phyloP scores from a whole-genome alignment of 2,329 filamentous ascomycete species.

The Macroventuria anomochaeta region DNA sequence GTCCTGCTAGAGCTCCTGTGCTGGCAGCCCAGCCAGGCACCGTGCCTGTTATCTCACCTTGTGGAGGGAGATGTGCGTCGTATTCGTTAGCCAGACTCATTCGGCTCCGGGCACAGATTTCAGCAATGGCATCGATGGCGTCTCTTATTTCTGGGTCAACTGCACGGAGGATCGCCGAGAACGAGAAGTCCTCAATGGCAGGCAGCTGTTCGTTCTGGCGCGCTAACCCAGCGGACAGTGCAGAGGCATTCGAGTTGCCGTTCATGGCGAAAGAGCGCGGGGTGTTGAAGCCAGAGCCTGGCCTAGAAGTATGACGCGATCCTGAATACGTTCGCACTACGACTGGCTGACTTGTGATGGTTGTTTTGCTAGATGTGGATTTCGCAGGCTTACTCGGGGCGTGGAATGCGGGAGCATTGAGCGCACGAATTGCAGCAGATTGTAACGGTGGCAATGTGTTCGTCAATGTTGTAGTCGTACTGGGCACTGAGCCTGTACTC shows the following conservation, averaged over 20 bases:
- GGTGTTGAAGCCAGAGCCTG: slow-evolving; percentile 41
- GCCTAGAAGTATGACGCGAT: slow-evolving; percentile 42
- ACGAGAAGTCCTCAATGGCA: slow-evolving; percentile 61
- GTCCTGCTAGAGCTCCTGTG: slow-evolving; percentile 38
- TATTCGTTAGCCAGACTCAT: slow-evolving; percentile 69
- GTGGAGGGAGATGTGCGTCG: slow-evolving; percentile 65
- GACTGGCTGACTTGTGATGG: slow-evolving; percentile 53
- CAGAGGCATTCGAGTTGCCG: slow-evolving; percentile 33
- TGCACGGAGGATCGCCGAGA: slow-evolving; percentile 62
- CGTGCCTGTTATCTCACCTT: slow-evolving; percentile 60
- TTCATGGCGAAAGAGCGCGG: slow-evolving; percentile 44
- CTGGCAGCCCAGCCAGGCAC: slow-evolving; percentile 38
- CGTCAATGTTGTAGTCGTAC: slow-evolving; percentile 46
- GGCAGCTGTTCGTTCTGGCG: slow-evolving; percentile 47
- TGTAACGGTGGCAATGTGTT: slow-evolving; percentile 47
- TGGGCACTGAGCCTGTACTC: slow-evolving; percentile 43
- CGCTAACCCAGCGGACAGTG: slow-evolving; percentile 41
- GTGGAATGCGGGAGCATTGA: slow-evolving; percentile 49
- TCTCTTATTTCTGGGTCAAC: slow-evolving; percentile 65
- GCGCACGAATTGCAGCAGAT: slow-evolving; percentile 48
- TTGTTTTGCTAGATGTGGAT: slow-evolving; percentile 47
- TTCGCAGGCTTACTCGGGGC: slow-evolving; percentile 44
- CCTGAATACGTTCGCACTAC: slow-evolving; percentile 53
- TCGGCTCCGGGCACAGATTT: slow-evolving; percentile 67
- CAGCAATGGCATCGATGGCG: slow-evolving; percentile 67